Evolutionary conservation across 106 monocot genomes (phyloP), one percentile per base, ranked within the genome.

Genomic region (Dendrobium huoshanense): DNA sequence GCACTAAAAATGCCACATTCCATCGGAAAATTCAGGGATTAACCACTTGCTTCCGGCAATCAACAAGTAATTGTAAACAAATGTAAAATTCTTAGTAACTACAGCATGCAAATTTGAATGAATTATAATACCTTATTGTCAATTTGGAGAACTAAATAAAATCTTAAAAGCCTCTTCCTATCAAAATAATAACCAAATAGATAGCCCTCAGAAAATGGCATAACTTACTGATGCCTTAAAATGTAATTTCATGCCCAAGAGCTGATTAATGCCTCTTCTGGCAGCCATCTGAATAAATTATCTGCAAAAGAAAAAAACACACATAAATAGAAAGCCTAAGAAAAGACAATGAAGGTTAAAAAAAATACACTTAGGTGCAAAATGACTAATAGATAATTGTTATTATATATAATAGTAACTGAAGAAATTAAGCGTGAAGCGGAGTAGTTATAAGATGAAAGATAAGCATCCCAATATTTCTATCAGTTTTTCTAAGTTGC

Each of bases 211-310:
- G n/a, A 24, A 13, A 8, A 55, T 25, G 18, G 43, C 24, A 59
- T 59, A 27, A 64, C 88, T 88, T 85, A 88, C 88, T 72, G 77
- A 74, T 41, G 85, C 77, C 41, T 77, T 85, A 55, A 85, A 80
- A 45, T 72, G 72, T 2, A 82, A 55, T 80, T 72, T 82, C 82
- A 51, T 85, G 56, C 81, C 81, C 64, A 88, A 70, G 24, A 88
- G 79, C 74, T 85, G 83, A 55, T 78, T 80, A 78, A 88, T 88
- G 42, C 82, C 85, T 88, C 85, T 85, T 80, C 82, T 85, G 20
- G 47, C 76, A 75, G 82, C 85, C 88, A 88, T 87, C 37, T 73
- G 31, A 61, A 45, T 51, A 31, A 45, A 82, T n/a, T 74, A 42
- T 74, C 74, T 74, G 74, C 43, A 41, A 43, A 20, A 27, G 40